phyloP scores from a whole-genome alignment of 768 basidiomycete species.

The Lactarius pseudohatsudake region DNA sequence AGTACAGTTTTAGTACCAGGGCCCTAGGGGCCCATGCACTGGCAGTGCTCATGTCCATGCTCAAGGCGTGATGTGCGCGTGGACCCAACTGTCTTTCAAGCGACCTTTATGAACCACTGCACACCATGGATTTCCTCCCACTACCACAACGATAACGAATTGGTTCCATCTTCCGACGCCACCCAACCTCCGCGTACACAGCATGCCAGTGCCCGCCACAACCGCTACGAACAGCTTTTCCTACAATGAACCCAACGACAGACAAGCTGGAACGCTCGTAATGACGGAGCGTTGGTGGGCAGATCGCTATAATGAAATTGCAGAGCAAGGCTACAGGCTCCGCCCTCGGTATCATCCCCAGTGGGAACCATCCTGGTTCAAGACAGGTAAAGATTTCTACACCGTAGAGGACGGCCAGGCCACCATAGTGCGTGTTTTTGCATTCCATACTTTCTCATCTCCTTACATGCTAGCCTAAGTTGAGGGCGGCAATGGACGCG shows the following conservation, averaged over 20 bases:
- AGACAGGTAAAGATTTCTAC: conserved; percentile 16
- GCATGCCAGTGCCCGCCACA: neutral
- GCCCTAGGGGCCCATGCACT: no score
- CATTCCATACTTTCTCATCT: neutral
- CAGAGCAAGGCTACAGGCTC: conserved; percentile 11
- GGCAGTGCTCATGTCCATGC: neutral
- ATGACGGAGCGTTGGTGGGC: conserved; percentile 22
- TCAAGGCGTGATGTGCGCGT: neutral
- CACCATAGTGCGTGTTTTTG: conserved; percentile 9
- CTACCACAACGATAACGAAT: neutral
- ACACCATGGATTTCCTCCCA: neutral
- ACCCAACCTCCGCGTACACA: neutral
- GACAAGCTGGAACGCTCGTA: conserved; percentile 12
- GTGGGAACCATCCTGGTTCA: conserved; percentile 23
- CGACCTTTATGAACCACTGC: neutral
- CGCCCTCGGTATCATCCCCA: conserved; percentile 21
- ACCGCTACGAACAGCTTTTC: neutral
- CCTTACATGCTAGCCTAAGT: neutral
- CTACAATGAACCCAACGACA: neutral
- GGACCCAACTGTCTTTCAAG: neutral
- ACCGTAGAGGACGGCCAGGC: conserved; percentile 20
- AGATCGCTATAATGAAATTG: conserved; percentile 10
- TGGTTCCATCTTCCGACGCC: neutral
- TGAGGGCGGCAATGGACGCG: conserved; percentile 23
- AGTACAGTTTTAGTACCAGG: no score